These are phyloP conservation scores for Conoideocrella luteorostrata DNA, from an alignment of 2,329 filamentous ascomycete genomes.

Conservation along the genomic window DNA sequence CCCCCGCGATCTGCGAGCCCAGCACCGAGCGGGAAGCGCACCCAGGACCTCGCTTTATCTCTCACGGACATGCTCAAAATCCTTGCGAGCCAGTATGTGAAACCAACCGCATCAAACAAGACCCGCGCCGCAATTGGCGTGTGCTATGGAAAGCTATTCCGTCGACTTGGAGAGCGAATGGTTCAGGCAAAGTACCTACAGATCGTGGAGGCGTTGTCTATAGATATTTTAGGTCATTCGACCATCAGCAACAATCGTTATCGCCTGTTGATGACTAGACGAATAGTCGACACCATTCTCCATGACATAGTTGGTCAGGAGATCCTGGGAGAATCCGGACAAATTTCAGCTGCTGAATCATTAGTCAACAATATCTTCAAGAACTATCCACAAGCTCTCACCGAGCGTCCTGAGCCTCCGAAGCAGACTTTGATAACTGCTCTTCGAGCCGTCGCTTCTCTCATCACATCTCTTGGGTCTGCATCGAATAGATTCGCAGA, in stretches of 20 bases:
- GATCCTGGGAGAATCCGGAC: conserved; percentile 83
- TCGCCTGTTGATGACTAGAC: conserved; percentile 74
- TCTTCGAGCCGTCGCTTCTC: conserved; percentile 69
- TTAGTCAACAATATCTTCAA: conserved; percentile 86
- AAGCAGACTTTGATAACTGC: conserved; percentile 79
- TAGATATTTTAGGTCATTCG: conserved; percentile 70
- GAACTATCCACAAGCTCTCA: conserved; percentile 85
- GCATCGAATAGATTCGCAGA: conserved; percentile 77
- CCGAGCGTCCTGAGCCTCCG: conserved; percentile 79
- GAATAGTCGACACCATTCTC: conserved; percentile 76
- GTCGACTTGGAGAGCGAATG: conserved; percentile 71
- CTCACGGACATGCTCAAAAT: conserved; percentile 72
- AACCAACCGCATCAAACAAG: conserved; percentile 70
- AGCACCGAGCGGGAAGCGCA: conserved; percentile 60
- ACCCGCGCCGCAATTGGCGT: conserved; percentile 76
- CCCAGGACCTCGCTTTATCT: conserved; percentile 65
- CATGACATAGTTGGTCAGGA: conserved; percentile 75
- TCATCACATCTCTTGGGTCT: conserved; percentile 76
- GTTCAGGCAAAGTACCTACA: conserved; percentile 76
- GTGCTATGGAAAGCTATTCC: conserved; percentile 78
- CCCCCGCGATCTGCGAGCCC: conserved; percentile 65
- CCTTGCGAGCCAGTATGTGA: conserved; percentile 74
- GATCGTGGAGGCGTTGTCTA: conserved; percentile 74
- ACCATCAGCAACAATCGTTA: conserved; percentile 81
- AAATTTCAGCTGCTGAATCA: conserved; percentile 72